A percentile compares a stretch with the other conserved stretches of the same genome.
These are phyloP conservation scores for Orbilia quercus DNA, from an alignment of 2,329 filamentous ascomycete genomes.

Conservation along the genomic window DNA sequence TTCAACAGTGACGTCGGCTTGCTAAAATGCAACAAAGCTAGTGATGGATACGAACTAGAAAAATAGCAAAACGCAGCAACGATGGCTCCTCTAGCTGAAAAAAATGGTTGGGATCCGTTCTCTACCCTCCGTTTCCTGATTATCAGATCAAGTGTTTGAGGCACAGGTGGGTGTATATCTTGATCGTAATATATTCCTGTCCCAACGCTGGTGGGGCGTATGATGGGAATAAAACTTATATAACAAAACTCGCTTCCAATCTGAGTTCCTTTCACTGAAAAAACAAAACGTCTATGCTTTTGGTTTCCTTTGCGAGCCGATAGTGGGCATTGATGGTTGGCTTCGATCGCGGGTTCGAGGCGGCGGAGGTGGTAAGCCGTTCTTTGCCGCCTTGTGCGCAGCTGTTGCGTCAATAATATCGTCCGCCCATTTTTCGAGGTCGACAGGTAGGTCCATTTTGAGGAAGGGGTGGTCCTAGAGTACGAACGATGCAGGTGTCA, in stretches of 20 bases:
- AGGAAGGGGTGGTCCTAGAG: conserved; percentile 39
- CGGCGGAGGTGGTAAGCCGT: conserved; percentile 41
- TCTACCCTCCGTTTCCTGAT: background rate
- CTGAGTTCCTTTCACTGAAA: conserved; percentile 35
- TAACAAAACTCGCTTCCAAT: conserved; percentile 54
- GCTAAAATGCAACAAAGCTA: conserved; percentile 54
- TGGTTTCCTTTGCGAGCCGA: conserved; percentile 49
- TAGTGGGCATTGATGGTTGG: conserved; percentile 42
- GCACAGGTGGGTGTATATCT: conserved; percentile 33
- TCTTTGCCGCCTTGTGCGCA: conserved; percentile 44
- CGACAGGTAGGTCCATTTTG: conserved; percentile 42
- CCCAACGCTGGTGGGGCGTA: conserved; percentile 22
- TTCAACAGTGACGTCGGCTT: conserved; percentile 41
- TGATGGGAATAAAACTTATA: conserved; percentile 34
- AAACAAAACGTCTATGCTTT: conserved; percentile 43
- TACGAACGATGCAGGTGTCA: background rate
- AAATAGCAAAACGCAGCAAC: conserved; percentile 12
- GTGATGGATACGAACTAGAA: conserved; percentile 20
- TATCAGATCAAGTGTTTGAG: conserved; percentile 9
- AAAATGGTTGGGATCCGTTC: conserved; percentile 4
- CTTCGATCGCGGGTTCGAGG: conserved; percentile 50
- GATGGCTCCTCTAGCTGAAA: conserved; percentile 8
- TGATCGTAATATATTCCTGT: conserved; percentile 31
- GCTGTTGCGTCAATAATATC: conserved; percentile 49
- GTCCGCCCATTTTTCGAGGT: conserved; percentile 49